Percentiles rank a stretch among this genome's conserved stretches.
Conservation (phyloP, 2,329 filamentous ascomycete genomes). For the Colletotrichum sp. region DNA sequence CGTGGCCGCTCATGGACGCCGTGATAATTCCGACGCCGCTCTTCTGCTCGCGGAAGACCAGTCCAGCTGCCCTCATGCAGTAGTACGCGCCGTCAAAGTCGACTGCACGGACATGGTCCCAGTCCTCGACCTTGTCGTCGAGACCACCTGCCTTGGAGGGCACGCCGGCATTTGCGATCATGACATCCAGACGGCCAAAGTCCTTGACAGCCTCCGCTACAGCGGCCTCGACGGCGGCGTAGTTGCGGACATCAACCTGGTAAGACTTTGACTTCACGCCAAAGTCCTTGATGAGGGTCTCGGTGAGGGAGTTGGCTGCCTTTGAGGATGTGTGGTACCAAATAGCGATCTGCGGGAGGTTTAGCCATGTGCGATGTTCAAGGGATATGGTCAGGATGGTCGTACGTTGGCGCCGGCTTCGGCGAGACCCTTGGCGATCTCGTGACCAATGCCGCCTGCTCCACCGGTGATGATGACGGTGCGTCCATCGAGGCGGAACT, state of each 20-base stretch:
- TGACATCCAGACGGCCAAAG: slow-evolving; percentile 38
- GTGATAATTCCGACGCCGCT: slow-evolving; percentile 39
- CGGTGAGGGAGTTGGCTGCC: not conserved
- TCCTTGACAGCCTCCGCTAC: slow-evolving; percentile 35
- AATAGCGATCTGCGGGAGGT: not conserved
- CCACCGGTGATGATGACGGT: slow-evolving; percentile 5
- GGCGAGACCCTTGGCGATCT: slow-evolving; percentile 6
- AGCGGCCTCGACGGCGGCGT: slow-evolving; percentile 28
- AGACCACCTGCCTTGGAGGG: slow-evolving; percentile 35
- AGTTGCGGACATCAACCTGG: slow-evolving; percentile 38
- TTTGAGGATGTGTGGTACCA: slow-evolving; percentile 10
- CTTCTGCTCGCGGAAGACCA: slow-evolving; percentile 35
- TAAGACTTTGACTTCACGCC: slow-evolving; percentile 31
- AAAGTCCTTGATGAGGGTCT: not conserved
- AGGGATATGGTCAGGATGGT: not conserved
- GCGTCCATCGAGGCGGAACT: slow-evolving; percentile 17
- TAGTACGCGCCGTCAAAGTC: slow-evolving; percentile 39
- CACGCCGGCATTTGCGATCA: slow-evolving; percentile 39
- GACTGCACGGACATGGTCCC: slow-evolving; percentile 30
- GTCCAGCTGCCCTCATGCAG: slow-evolving; percentile 35
- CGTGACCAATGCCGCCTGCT: slow-evolving; percentile 1
- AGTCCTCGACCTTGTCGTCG: slow-evolving; percentile 33
- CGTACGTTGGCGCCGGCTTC: slow-evolving; percentile 13
- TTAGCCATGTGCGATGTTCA: not conserved
- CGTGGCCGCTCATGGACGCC: slow-evolving; percentile 37